Conservation (phyloP, 2,329 filamentous ascomycete species). For the Fusarium oligoseptatum region DNA sequence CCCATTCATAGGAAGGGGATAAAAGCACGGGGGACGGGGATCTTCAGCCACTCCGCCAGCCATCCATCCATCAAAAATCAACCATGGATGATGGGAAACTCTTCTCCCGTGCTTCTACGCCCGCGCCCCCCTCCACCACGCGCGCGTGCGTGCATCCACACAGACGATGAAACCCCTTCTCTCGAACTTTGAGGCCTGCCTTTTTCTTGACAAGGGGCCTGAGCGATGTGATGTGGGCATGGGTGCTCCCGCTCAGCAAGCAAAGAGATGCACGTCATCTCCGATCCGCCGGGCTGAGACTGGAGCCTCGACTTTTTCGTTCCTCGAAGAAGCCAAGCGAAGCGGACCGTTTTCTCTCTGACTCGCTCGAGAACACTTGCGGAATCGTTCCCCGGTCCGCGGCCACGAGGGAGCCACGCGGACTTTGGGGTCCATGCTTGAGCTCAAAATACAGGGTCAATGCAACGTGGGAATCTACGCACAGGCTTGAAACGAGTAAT, state of each 20-base stretch:
- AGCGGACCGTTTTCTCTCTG: neutral
- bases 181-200: neutral
- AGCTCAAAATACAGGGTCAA: constrained; percentile 4
- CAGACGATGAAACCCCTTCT: neutral
- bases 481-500: constrained; percentile 7
- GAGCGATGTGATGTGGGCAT: constrained; percentile 26
- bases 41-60: constrained; percentile 12
- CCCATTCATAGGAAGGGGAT: constrained; percentile 15
- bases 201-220: constrained; percentile 28
- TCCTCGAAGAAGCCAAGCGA: neutral
- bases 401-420: constrained; percentile 17
- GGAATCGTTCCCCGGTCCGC: constrained; percentile 7
- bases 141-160: too few species aligned
- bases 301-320: constrained; percentile 34
- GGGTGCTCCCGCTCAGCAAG: constrained; percentile 38
- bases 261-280: constrained; percentile 44
- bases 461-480: constrained; percentile 16
- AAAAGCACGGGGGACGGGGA: neutral
- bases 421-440: neutral
- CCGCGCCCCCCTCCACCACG: constrained; percentile 13
- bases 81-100: constrained; percentile 15
- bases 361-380: constrained; percentile 11
- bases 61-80: neutral
- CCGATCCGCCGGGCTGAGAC: constrained; percentile 40
- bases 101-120: constrained; percentile 20